Evolutionary conservation across 441 rosid genomes (phyloP), one percentile per base, ranked within the genome.

Genomic region (Adansonia grandidieri): DNA sequence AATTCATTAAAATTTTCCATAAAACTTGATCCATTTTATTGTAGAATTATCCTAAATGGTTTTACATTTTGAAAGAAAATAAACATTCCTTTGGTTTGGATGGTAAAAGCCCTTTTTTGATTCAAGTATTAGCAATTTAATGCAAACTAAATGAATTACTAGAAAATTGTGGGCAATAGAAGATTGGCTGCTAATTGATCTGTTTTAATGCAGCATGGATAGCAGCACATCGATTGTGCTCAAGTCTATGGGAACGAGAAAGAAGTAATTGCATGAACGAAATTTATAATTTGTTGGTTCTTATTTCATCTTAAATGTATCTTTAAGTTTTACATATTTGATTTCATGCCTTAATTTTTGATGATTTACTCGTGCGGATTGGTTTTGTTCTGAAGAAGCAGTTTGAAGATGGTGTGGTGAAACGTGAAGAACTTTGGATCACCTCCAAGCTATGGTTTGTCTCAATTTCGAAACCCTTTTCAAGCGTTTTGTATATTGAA

Each of bases 211-310:
- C 84, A 90, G 94, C 66, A 73, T 45, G 95, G 93, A 2, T 88
- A 90, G 77, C 83, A 90, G 28, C 91, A 90, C 76, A 75, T 90
- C 58, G 95, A 91, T 54, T 91, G 93, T 82, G 93, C 95, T 50
- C 81, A 83, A n/a, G 65, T 79, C 0, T 91, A 91, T 70, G 79
- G 65, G 28, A 91, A 91, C 44, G 86, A 89, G 76, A 80, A 86
- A 74, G 93, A 91, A 92, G 95, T 89, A 84, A 56, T 32, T 63
- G 24, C 61, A 57, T 17, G 61, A 57, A 57, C 24, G 17, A 17
- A 17, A 6, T 57, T 57, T 22, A 57, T 8, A 17, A 57, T 57
- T n/a, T 57, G 61, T 57, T 17, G 24, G 20, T 17, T 7, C 9
- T 8, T 37, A 37, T 37, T 37, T 57, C 61, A 57, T 63, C 19